phyloP scores from a whole-genome alignment of 495 filamentous ascomycete genomes.

The Aspergillus ellipticus region DNA sequence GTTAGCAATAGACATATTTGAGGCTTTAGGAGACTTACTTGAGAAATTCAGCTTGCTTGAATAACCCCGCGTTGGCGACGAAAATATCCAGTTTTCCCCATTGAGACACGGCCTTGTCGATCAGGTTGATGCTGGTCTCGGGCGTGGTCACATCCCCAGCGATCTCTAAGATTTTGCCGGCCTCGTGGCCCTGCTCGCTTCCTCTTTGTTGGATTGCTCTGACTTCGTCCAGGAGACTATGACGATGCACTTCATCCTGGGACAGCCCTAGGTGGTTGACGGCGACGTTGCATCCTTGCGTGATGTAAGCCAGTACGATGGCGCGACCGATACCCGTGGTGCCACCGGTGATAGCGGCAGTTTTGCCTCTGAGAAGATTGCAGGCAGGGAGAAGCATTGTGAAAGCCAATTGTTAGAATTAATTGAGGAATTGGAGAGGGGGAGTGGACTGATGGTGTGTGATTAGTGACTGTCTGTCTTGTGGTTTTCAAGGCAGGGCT shows the following conservation, averaged over 20 bases:
- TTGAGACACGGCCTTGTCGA: constrained; percentile 46
- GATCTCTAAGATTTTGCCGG: constrained; percentile 52
- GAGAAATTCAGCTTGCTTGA: constrained; percentile 72
- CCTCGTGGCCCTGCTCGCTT: no score
- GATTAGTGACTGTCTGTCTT: not conserved
- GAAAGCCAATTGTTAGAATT: not conserved
- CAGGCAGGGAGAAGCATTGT: not conserved
- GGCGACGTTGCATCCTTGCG: constrained; percentile 59
- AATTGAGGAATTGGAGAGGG: not conserved
- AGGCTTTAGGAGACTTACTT: constrained; percentile 34
- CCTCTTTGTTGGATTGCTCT: constrained; percentile 30
- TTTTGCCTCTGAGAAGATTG: constrained; percentile 51
- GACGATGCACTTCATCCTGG: constrained; percentile 43
- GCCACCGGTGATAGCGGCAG: constrained; percentile 66
- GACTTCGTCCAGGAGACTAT: constrained; percentile 45
- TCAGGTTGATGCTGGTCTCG: constrained; percentile 48
- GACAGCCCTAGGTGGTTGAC: constrained; percentile 61
- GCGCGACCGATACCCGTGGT: constrained; percentile 70
- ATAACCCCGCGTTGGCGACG: constrained; percentile 81
- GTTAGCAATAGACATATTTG: not conserved
- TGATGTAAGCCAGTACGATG: constrained; percentile 57
- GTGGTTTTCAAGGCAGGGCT: not conserved
- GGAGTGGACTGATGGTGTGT: not conserved
- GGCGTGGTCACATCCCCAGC: constrained; percentile 59
- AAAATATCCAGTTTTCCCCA: constrained; percentile 68